Conservation (phyloP, 2,329 filamentous ascomycete species). For the Beauveria sp. region DNA sequence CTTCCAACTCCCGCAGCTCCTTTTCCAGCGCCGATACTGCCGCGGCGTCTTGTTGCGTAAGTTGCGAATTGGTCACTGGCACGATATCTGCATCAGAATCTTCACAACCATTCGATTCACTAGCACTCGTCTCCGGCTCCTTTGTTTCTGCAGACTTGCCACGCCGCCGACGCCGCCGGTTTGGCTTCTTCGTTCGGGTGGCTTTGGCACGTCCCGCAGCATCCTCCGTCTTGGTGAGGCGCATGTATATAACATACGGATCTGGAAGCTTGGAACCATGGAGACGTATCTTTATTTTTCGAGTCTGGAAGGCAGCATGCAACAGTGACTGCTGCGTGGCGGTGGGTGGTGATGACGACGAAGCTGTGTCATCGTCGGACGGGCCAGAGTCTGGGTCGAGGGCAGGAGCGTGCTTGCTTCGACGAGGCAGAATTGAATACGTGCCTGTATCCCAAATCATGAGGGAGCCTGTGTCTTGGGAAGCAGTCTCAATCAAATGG, state of each 20-base stretch:
- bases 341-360: constrained; percentile 14
- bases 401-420: constrained; percentile 24
- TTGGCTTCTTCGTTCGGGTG: neutral
- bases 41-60: neutral
- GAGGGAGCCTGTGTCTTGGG: constrained; percentile 45
- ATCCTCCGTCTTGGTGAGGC: constrained; percentile 41
- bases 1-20: constrained; percentile 38
- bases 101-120: constrained; percentile 14
- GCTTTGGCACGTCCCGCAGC: constrained; percentile 22
- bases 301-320: constrained; percentile 40
- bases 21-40: constrained; percentile 29
- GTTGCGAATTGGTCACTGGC: constrained; percentile 5
- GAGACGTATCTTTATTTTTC: constrained; percentile 50
- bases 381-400: constrained; percentile 20
- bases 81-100: constrained; percentile 16
- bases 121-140: constrained; percentile 19
- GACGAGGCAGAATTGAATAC: constrained; percentile 44
- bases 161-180: constrained; percentile 2
- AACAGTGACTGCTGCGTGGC: constrained; percentile 40
- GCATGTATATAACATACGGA: constrained; percentile 47
- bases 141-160: neutral
- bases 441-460: constrained; percentile 57
- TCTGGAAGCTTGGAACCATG: constrained; percentile 46
- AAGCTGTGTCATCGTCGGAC: constrained; percentile 20
- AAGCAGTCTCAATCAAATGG: constrained; percentile 53